Conservation (phyloP, 2,329 filamentous ascomycete species). For the Phyllosticta ampelicida region DNA sequence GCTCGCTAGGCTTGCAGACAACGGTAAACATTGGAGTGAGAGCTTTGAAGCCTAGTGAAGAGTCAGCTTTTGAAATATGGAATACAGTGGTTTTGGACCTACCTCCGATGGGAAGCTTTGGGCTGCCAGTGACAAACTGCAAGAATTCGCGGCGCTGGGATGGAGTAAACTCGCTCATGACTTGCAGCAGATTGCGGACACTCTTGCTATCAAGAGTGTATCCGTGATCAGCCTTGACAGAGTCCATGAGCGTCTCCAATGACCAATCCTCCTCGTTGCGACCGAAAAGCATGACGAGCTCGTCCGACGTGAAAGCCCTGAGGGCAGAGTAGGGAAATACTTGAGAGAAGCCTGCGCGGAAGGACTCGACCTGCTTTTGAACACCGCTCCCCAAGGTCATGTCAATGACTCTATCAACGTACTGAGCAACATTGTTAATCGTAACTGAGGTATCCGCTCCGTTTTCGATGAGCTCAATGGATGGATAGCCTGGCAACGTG, state of each 20-base stretch:
- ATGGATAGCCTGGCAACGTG: constrained; percentile 80
- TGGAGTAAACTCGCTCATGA: constrained; percentile 76
- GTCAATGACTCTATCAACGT: constrained; percentile 82
- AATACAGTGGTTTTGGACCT: constrained; percentile 15
- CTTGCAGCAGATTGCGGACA: constrained; percentile 83
- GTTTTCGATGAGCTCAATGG: constrained; percentile 68
- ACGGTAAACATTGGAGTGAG: constrained; percentile 98
- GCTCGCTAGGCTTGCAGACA: constrained; percentile 96
- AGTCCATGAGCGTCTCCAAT: constrained; percentile 93
- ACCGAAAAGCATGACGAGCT: constrained; percentile 90
- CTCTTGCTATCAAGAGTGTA: constrained; percentile 98
- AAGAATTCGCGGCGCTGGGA: constrained; percentile 81
- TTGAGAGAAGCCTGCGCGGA: constrained; percentile 81
- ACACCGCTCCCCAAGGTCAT: constrained; percentile 86
- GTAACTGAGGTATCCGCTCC: constrained; percentile 68
- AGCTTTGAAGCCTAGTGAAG: constrained; percentile 71
- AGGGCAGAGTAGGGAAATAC: constrained; percentile 93
- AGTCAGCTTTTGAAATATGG: neutral
- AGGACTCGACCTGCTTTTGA: constrained; percentile 78
- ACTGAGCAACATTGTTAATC: constrained; percentile 82
- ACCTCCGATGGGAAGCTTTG: constrained; percentile 97
- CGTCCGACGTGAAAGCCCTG: constrained; percentile 86
- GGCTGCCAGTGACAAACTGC: constrained; percentile 95
- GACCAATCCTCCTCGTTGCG: constrained; percentile 93
- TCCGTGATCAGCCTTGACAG: constrained; percentile 95